Evolutionary conservation across 202 grass and related monocot species (phyloP), one percentile per base, ranked within the genome.

Genomic region (Setaria viridis): DNA sequence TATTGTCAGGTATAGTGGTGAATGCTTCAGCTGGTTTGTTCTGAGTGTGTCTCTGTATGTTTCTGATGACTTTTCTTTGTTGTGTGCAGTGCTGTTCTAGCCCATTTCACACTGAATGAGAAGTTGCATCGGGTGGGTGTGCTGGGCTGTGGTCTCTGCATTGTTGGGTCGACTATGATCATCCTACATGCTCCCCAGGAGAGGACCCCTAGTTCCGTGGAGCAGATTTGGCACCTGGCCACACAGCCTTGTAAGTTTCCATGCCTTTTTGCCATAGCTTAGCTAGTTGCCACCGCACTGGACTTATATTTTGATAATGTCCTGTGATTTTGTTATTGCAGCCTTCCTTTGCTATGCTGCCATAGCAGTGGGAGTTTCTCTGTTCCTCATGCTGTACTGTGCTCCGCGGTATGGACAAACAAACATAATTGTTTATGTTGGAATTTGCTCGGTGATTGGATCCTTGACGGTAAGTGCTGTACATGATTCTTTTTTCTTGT

Each of bases 181-280:
- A 95, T 99, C 60, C 83, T 99, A 77, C 97, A 99, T 85, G 94
- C 97, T 15, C 97, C 97, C 13, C 85, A 97, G 74, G 97, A 99
- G 86, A 89, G 85, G 74, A 84, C 85, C 15, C 93, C 92, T 11
- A 91, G 85, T 68, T 99, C 97, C 11, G 92, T 99, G 79, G 89
- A 91, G 14, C 92, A 99, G 79, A 99, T 99, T 76, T 99, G 94
- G 97, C 47, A 85, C 70, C 69, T 94, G 75, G 97, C 92, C 7
- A 97, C 92, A 41, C 92, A 99, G 16, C 94, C 94, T 49, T 81
- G 97, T 99, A 89, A 66, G 54, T 80, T 55, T 25, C 54, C 30
- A 42, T 47, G 49, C 41, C 53, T 37, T 76, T 49, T 54, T 19
- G 17, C 39, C 48, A 0, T 72, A 9, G 49, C 48, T 75, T 2